Percentiles rank a stretch among this genome's conserved stretches.
Evolutionary conservation across 441 rosid genomes (phyloP).

Genomic region (Populus hybrid): DNA sequence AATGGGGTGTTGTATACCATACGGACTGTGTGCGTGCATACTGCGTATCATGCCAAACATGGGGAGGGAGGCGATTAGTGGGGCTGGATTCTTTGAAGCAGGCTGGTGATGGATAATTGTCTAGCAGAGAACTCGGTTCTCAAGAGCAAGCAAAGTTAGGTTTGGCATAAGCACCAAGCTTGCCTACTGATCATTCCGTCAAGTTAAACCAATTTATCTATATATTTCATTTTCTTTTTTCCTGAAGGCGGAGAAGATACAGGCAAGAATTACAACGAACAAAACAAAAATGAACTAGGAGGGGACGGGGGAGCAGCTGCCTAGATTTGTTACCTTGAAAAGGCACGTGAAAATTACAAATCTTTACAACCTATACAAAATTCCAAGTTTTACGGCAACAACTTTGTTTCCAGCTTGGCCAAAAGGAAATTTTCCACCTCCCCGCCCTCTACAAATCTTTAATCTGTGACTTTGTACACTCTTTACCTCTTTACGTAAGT

Average conservation of each 20-base stretch:
- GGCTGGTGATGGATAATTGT: not conserved
- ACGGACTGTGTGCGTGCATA: too few species aligned
- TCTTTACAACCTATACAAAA: constrained; percentile 55
- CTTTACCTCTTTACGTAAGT: constrained; percentile 66
- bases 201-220: not conserved
- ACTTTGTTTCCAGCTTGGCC: constrained; percentile 9
- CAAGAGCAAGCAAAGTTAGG: not conserved
- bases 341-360: constrained; percentile 5
- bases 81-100: not conserved
- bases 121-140: not conserved
- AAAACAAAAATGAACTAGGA: not conserved
- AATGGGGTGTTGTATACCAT: too few species aligned
- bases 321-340: not conserved
- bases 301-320: not conserved
- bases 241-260: not conserved
- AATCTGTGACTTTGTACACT: constrained; percentile 19
- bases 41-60: too few species aligned
- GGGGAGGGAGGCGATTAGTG: too few species aligned
- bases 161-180: not conserved
- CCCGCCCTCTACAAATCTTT: constrained; percentile 20
- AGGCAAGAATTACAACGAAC: constrained; percentile 6
- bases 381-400: constrained; percentile 19
- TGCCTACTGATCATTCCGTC: not conserved
- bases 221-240: constrained; percentile 1
- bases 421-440: constrained; percentile 18